Percentiles rank a stretch among this genome's conserved stretches.
Conservation (phyloP, 371 early-diverging fungal genomes). For the Syncephalastrum sp. region DNA sequence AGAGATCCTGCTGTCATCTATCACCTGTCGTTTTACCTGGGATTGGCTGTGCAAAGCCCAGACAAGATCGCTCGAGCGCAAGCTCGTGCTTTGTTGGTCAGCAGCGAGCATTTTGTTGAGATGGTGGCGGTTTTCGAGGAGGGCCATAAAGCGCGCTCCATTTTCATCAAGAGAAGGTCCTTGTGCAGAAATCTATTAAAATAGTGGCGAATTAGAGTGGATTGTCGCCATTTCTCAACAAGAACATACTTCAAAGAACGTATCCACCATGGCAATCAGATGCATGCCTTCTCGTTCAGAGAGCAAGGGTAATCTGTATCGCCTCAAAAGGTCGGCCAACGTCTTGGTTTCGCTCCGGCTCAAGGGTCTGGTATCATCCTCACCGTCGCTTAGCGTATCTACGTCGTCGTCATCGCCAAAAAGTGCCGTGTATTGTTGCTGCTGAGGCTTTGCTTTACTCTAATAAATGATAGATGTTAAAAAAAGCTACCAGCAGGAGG, state of each 20-base stretch:
- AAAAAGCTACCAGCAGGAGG: background rate
- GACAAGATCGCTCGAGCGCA: constrained; percentile 71
- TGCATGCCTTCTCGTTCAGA: constrained; percentile 40
- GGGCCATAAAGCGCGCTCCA: constrained; percentile 81
- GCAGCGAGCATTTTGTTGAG: constrained; percentile 47
- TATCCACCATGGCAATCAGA: constrained; percentile 63
- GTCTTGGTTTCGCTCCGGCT: constrained; percentile 31
- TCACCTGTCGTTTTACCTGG: constrained; percentile 49
- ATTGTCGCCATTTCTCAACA: background rate
- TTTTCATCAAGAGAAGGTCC: constrained; percentile 83
- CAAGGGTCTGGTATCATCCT: constrained; percentile 30
- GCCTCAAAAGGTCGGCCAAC: constrained; percentile 35
- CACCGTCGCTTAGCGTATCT: constrained; percentile 16
- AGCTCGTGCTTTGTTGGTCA: constrained; percentile 30
- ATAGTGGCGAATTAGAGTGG: background rate
- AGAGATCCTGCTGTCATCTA: background rate
- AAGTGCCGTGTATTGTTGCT: constrained; percentile 24
- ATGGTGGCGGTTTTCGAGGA: constrained; percentile 69
- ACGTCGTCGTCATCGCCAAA: constrained; percentile 34
- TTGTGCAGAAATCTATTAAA: constrained; percentile 61
- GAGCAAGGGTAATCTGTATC: constrained; percentile 46
- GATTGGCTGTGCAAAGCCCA: constrained; percentile 93
- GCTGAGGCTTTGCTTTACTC: constrained; percentile 7
- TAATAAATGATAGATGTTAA: background rate
- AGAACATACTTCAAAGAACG: constrained; percentile 55